Percentiles rank a stretch among this genome's conserved stretches.
phyloP scores from a whole-genome alignment of 495 filamentous ascomycete genomes.

The Talaromyces adpressus region DNA sequence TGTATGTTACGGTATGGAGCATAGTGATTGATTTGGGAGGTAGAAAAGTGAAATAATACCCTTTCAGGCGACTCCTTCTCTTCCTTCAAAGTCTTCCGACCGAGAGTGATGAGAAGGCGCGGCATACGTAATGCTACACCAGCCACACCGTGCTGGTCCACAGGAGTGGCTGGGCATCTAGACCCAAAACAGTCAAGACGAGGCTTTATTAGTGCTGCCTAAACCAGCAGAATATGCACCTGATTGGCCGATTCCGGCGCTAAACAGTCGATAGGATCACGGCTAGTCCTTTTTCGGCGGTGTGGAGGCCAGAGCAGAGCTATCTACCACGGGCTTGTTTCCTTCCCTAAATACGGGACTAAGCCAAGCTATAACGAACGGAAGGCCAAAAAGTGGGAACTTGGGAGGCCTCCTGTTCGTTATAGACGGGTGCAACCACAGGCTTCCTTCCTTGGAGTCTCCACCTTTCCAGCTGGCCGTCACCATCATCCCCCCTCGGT shows the following conservation, averaged over 20 bases:
- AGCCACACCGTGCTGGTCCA: background rate
- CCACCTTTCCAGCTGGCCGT: background rate
- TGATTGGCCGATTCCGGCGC: background rate
- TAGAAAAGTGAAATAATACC: background rate
- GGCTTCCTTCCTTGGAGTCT: background rate
- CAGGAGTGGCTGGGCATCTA: background rate
- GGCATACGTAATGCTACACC: background rate
- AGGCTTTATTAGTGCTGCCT: background rate
- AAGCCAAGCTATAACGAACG: too few species aligned
- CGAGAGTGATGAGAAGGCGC: background rate
- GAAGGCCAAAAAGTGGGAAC: too few species aligned
- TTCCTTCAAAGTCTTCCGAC: too few species aligned
- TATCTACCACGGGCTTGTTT: background rate
- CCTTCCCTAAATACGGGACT: too few species aligned
- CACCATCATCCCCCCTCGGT: background rate
- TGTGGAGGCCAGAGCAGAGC: background rate
- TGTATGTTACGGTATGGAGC: background rate
- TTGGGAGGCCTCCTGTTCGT: too few species aligned
- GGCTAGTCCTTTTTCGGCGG: background rate
- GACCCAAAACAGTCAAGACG: background rate
- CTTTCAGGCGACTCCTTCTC: too few species aligned
- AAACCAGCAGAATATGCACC: background rate
- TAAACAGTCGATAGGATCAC: background rate
- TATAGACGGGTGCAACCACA: background rate
- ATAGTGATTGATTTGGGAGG: background rate